phyloP scores from a whole-genome alignment of 495 filamentous ascomycete species.

The Penicillium silybi region DNA sequence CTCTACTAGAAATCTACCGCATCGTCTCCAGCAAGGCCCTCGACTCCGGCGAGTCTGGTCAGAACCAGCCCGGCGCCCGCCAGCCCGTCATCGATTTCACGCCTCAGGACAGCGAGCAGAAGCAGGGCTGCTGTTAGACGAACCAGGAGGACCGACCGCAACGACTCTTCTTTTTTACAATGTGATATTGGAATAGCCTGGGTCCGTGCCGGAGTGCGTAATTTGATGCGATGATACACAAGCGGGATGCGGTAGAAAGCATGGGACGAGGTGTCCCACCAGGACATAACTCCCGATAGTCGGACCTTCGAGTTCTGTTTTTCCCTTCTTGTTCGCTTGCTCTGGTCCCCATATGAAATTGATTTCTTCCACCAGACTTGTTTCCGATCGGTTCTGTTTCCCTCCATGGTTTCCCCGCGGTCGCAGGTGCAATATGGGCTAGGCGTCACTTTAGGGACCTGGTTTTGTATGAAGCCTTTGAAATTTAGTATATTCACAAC shows the following conservation, averaged over 20 bases:
- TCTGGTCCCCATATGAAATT: conserved; percentile 33
- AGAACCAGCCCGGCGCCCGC: conserved; percentile 68
- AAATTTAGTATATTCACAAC: conserved; percentile 19
- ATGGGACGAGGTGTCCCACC: conserved; percentile 19
- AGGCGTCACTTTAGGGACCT: conserved; percentile 24
- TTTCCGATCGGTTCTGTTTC: conserved; percentile 17
- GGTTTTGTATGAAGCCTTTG: conserved; percentile 21
- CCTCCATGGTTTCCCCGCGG: conserved; percentile 12
- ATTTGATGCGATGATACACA: conserved; percentile 39
- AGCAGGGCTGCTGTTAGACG: conserved; percentile 83
- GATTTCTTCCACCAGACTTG: conserved; percentile 21
- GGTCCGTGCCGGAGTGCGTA: conserved; percentile 40
- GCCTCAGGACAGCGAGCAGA: conserved; percentile 69
- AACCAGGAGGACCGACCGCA: conserved; percentile 30
- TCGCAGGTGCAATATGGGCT: conserved; percentile 24
- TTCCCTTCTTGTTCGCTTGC: conserved; percentile 21
- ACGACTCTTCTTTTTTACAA: conserved; percentile 44
- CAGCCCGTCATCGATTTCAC: conserved; percentile 74
- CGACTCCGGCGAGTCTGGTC: conserved; percentile 73
- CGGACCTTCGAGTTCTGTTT: conserved; percentile 25
- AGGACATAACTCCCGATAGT: conserved; percentile 23
- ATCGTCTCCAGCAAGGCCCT: conserved; percentile 98
- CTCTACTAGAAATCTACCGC: conserved; percentile 85
- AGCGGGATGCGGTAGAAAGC: conserved; percentile 37
- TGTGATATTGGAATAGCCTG: conserved; percentile 41